Evolutionary conservation across 768 basidiomycete species (phyloP).

Genomic region (Lyophyllum decastes): DNA sequence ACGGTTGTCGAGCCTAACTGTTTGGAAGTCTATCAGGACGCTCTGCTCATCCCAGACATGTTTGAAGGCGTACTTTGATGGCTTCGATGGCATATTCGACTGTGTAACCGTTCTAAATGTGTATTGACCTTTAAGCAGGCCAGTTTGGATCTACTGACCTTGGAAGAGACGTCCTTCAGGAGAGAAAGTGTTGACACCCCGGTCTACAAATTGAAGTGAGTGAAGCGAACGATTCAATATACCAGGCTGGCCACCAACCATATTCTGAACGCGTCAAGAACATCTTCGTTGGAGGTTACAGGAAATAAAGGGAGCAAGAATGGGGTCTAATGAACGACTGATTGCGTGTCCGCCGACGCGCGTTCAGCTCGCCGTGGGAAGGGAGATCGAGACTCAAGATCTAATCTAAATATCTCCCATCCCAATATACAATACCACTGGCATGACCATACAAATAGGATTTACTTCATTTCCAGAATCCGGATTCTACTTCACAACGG

Average conservation of each 20-base stretch:
- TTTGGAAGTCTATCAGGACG: conserved; percentile 7
- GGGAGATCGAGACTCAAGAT: conserved; percentile 17
- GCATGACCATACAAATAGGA: not conserved
- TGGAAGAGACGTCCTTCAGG: conserved; percentile 98
- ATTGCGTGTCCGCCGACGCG: conserved; percentile 46
- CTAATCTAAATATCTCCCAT: conserved; percentile 27
- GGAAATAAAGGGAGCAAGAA: conserved; percentile 21
- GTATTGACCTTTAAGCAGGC: conserved; percentile 1
- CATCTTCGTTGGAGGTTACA: conserved; percentile 46
- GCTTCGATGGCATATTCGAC: conserved; percentile 99
- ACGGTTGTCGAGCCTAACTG: conserved; percentile 98
- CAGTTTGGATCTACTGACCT: conserved; percentile 52
- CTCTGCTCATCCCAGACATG: not conserved
- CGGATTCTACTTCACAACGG: no score
- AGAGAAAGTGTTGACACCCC: conserved; percentile 98
- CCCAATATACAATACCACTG: no score
- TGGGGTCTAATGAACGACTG: conserved; percentile 22
- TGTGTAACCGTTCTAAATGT: conserved; percentile 18
- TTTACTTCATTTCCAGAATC: no score
- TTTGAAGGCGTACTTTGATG: conserved; percentile 72
- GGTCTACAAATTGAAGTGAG: conserved; percentile 51
- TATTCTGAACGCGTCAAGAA: conserved; percentile 96
- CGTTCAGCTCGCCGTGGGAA: conserved; percentile 45
- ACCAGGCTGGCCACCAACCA: conserved; percentile 46
- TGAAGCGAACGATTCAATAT: not conserved